phyloP scores from a whole-genome alignment of 129 eudicot species.

The Apium graveolens region DNA sequence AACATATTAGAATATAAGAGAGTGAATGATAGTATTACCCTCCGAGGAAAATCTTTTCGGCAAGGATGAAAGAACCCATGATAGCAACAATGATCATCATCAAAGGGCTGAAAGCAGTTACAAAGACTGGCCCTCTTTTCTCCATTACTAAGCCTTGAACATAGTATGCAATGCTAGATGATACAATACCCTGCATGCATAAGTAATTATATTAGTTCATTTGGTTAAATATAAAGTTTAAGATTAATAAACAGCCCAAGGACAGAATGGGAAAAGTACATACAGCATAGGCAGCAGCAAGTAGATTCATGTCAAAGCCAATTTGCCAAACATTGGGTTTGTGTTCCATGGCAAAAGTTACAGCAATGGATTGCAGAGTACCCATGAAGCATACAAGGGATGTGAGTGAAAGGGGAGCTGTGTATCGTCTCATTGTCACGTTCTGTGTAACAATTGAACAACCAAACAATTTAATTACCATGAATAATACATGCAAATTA shows the following conservation, averaged over 20 bases:
- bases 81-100: slow-evolving; percentile 99
- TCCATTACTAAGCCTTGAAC: slow-evolving; percentile 96
- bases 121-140: slow-evolving; percentile 95
- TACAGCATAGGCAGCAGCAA: slow-evolving; percentile 99
- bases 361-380: slow-evolving; percentile 84
- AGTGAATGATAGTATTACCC: slow-evolving; percentile 44
- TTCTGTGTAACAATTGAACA: slow-evolving; percentile 28
- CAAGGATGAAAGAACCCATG: slow-evolving; percentile 91
- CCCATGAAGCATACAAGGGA: slow-evolving; percentile 87
- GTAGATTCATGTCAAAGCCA: slow-evolving; percentile 92
- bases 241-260: neutral
- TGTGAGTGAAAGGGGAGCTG: slow-evolving; percentile 82
- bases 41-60: slow-evolving; percentile 85
- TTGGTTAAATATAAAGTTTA: neutral
- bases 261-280: neutral
- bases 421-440: slow-evolving; percentile 73
- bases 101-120: slow-evolving; percentile 92
- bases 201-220: neutral
- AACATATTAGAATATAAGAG: neutral
- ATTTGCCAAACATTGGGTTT: slow-evolving; percentile 68
- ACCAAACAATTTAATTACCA: neutral
- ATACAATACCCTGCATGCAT: slow-evolving; percentile 64
- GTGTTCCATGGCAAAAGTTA: slow-evolving; percentile 93
- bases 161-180: slow-evolving; percentile 95
- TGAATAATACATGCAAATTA: neutral